Conservation (phyloP, 345 rosid genomes). For the Clausena lansium region DNA sequence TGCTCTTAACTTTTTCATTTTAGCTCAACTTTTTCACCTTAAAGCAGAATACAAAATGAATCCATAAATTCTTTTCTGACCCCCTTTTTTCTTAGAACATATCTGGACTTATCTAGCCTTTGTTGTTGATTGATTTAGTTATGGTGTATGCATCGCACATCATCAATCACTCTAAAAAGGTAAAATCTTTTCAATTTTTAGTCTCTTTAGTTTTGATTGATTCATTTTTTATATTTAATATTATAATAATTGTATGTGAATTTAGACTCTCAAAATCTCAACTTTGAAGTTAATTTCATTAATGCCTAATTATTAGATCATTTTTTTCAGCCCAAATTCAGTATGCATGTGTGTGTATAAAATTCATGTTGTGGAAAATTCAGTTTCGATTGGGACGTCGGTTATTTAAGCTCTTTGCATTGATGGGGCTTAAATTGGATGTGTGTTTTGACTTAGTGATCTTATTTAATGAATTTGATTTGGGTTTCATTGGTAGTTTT, state of each 20-base stretch:
- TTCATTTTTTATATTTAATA: neutral
- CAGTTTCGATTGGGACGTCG: neutral
- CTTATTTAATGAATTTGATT: neutral
- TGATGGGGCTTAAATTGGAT: neutral
- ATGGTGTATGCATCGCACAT: conserved; percentile 61
- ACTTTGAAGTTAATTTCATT: neutral
- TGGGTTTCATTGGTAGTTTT: neutral
- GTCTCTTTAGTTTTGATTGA: neutral
- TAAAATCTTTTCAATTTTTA: neutral
- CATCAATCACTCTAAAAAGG: conserved; percentile 65
- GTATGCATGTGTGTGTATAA: too few relatives aligned
- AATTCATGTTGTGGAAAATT: neutral
- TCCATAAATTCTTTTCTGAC: too few relatives aligned
- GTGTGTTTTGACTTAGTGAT: neutral
- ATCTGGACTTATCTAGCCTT: too few relatives aligned
- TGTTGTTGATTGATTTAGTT: too few relatives aligned
- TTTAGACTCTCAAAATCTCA: neutral
- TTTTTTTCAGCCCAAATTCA: neutral
- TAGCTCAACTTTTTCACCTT: too few relatives aligned
- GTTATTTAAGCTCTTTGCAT: neutral
- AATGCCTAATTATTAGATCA: neutral
- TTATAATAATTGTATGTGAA: neutral
- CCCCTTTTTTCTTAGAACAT: too few relatives aligned
- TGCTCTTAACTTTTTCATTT: too few relatives aligned
- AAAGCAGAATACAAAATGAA: too few relatives aligned